Base-by-base conservation (phyloP, 2,329 filamentous ascomycete species). In the Trichoderma sp. region DNA sequence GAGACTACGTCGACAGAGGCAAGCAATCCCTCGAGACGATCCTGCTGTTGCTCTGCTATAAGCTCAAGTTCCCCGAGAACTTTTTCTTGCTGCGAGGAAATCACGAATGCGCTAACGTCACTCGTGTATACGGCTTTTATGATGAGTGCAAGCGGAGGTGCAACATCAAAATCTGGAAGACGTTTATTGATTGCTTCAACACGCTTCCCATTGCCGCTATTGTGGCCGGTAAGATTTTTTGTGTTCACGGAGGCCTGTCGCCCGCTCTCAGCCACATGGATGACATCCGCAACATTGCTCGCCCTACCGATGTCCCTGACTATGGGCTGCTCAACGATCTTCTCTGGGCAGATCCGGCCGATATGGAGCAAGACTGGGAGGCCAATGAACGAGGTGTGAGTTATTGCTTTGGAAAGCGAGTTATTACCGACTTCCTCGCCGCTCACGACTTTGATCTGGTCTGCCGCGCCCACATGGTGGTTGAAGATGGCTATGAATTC, bases 151-250 rank as follows among this genome's bases (percentile, higher is more conserved):
- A 98, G 82, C 87, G 94, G 72, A 87, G 94, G 70, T 97, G 92
- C 83, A 97, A 97, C 77, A 92, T 97, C 78, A 97, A 97, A 83
- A 89, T 97, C 66, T 98, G 94, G 94, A 98, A 98, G 84, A 96
- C 93, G 0, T 98, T 98, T 76, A 90, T 97, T 63, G 94, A 98
- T 77, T 95, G 92, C 29, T 98, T 98, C 84, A 98, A 98, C 79
- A 94, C 91, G 50, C 86, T 98, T 53, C 94, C 94, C 0, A 97
- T 98, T 75, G 94, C 94, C 52, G 89, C 94, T n/a, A 97, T 97
- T 74, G 94, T 98, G 42, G 94, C 94, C 2, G 93, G 92, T 72
- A 98, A 98, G 83, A 98, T 98, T 68, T 98, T 97, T 78, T 97
- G 94, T 75, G 94, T 98, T 17, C 95, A 99, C 75, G 95, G 95